Evolutionary conservation across 2,329 filamentous ascomycete genomes (phyloP).

Genomic region (Sporothrix sp.): DNA sequence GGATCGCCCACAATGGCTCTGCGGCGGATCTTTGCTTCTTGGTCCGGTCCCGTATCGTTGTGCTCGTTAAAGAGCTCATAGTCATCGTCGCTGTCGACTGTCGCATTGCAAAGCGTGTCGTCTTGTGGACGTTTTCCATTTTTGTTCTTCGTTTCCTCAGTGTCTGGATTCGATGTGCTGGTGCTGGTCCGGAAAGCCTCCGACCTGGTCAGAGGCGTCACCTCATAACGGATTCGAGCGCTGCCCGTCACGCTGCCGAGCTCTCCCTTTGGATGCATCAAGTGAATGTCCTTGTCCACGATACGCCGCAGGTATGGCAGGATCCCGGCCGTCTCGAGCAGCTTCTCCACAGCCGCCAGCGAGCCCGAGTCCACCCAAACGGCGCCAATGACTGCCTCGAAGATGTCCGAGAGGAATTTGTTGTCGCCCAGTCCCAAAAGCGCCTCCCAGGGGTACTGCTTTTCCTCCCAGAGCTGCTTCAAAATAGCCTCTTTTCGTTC

Average conservation of each 20-base stretch:
- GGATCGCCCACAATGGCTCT: background rate
- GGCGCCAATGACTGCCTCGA: conserved; percentile 73
- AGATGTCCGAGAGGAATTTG: conserved; percentile 76
- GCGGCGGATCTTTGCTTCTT: background rate
- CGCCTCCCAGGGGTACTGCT: conserved; percentile 65
- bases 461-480: conserved; percentile 38
- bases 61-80: background rate
- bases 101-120: background rate
- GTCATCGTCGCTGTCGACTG: background rate
- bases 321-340: conserved; percentile 58
- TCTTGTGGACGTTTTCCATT: conserved; percentile 6
- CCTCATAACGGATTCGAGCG: conserved; percentile 45
- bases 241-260: conserved; percentile 49
- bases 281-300: conserved; percentile 47
- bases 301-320: conserved; percentile 52
- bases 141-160: conserved; percentile 18
- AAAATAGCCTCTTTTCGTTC: conserved; percentile 40
- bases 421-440: conserved; percentile 55
- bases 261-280: conserved; percentile 56
- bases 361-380: conserved; percentile 72
- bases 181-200: too few species aligned
- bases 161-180: background rate
- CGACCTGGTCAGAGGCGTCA: conserved; percentile 20
- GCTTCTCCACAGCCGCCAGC: conserved; percentile 44
- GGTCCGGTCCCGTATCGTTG: background rate